A percentile compares a stretch with the other conserved stretches of the same genome.
Evolutionary conservation across 2,329 filamentous ascomycete genomes (phyloP).

Genomic region (Pyricularia pennisetigena): DNA sequence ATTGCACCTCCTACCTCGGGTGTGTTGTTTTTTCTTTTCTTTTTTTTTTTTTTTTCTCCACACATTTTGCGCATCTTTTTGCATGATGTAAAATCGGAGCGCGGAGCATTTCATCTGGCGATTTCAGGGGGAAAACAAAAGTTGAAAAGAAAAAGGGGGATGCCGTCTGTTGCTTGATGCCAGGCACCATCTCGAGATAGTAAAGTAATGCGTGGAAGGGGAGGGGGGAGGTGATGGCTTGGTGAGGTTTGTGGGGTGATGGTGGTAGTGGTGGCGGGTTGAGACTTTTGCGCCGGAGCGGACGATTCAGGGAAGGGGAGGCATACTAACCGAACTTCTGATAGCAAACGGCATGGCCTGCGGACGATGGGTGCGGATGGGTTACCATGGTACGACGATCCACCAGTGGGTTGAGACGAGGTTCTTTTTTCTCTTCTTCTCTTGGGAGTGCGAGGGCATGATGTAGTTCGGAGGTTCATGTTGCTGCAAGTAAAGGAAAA

Average conservation of each 20-base stretch:
- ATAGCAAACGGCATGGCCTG: not conserved
- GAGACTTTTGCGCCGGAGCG: not conserved
- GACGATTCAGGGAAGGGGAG: not conserved
- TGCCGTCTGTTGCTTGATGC: not conserved
- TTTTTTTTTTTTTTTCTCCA: too few species aligned
- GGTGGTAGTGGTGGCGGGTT: not conserved
- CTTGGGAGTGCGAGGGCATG: not conserved
- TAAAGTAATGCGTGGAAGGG: not conserved
- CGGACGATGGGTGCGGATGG: not conserved
- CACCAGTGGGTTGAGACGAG: not conserved
- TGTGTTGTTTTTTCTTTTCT: not conserved
- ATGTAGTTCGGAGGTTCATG: not conserved
- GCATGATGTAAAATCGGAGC: not conserved
- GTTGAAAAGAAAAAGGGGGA: not conserved
- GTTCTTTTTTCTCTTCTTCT: too few species aligned
- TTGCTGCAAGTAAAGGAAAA: not conserved
- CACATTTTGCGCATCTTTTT: not conserved
- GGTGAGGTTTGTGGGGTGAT: too few species aligned
- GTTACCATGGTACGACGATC: not conserved
- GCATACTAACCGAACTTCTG: not conserved
- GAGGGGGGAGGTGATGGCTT: too few species aligned
- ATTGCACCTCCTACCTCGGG: not conserved
- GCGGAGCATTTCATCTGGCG: not conserved
- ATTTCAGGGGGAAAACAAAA: not conserved
- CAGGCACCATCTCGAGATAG: not conserved